These are phyloP conservation scores for Gossypium anomalum DNA, from an alignment of 345 rosid species.

Conservation along the genomic window DNA sequence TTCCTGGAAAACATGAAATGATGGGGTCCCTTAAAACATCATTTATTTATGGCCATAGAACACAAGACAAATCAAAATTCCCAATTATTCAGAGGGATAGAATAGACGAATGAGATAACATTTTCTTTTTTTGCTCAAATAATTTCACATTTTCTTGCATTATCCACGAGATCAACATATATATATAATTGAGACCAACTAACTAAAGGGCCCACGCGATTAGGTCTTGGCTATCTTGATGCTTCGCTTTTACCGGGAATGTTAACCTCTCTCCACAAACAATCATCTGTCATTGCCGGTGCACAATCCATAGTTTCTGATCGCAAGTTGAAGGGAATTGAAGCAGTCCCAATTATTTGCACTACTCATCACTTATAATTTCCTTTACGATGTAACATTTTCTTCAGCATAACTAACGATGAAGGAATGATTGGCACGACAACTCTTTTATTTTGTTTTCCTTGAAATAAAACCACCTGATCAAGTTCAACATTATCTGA, in stretches of 20 bases:
- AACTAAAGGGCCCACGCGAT: neutral
- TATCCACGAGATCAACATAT: neutral
- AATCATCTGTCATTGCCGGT: conserved; percentile 27
- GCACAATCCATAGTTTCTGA: conserved; percentile 15
- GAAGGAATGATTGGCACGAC: conserved; percentile 7
- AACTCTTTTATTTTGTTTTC: neutral
- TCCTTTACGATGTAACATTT: neutral
- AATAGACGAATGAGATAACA: neutral
- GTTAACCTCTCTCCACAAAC: too few species aligned
- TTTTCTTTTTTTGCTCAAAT: neutral
- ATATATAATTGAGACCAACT: neutral
- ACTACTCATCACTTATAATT: conserved; percentile 4
- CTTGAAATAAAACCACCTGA: too few species aligned
- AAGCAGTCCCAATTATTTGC: conserved; percentile 14
- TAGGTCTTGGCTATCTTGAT: neutral
- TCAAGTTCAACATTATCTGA: neutral
- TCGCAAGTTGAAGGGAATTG: conserved; percentile 4
- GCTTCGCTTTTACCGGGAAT: neutral
- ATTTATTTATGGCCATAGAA: too few species aligned
- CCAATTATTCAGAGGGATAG: neutral
- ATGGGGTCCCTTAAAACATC: too few species aligned
- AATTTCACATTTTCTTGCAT: neutral
- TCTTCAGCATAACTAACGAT: conserved; percentile 18
- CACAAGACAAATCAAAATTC: too few species aligned
- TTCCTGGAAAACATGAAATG: too few species aligned